Percentiles rank a stretch among this genome's conserved stretches.
Evolutionary conservation across 2,329 filamentous ascomycete genomes (phyloP).

Genomic region (Macrophomina phaseolina): DNA sequence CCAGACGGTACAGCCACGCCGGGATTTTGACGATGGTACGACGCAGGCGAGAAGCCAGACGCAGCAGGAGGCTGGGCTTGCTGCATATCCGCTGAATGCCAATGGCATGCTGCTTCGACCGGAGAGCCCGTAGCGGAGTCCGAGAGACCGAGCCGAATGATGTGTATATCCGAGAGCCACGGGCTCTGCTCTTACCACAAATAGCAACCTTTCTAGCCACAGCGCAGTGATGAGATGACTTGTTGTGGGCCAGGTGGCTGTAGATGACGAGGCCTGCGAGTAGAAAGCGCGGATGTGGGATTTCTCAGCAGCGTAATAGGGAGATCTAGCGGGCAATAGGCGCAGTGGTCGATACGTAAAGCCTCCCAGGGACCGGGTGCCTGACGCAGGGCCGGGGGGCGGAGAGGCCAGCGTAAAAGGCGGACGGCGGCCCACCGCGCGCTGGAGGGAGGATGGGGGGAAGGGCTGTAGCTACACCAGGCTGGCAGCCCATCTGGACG

Average conservation of each 20-base stretch:
- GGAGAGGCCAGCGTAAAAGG: slow-evolving; percentile 5
- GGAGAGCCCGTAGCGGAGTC: not conserved
- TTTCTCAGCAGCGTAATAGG: slow-evolving; percentile 13
- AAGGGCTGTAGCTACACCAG: not conserved
- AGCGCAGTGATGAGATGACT: slow-evolving; percentile 5
- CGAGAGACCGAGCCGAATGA: slow-evolving; percentile 1
- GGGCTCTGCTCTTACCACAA: not conserved
- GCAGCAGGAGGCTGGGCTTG: not conserved
- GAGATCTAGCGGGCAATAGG: slow-evolving; percentile 7
- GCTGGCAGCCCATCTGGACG: not conserved
- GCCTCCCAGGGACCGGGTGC: slow-evolving; percentile 6
- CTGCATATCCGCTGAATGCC: not conserved
- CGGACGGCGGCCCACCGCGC: not conserved
- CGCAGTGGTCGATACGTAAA: not conserved
- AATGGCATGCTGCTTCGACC: not conserved
- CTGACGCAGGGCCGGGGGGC: not conserved
- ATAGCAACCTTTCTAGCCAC: not conserved
- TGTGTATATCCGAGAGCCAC: slow-evolving; percentile 8
- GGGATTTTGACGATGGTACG: too few relatives aligned
- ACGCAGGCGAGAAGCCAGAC: not conserved
- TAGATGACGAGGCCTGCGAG: slow-evolving; percentile 20
- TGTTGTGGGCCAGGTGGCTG: slow-evolving; percentile 12
- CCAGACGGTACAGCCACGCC: too few relatives aligned
- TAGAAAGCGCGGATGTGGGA: not conserved
- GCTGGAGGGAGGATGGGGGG: not conserved